phyloP scores from a whole-genome alignment of 208 protist genomes.

The Leishmania arabica region DNA sequence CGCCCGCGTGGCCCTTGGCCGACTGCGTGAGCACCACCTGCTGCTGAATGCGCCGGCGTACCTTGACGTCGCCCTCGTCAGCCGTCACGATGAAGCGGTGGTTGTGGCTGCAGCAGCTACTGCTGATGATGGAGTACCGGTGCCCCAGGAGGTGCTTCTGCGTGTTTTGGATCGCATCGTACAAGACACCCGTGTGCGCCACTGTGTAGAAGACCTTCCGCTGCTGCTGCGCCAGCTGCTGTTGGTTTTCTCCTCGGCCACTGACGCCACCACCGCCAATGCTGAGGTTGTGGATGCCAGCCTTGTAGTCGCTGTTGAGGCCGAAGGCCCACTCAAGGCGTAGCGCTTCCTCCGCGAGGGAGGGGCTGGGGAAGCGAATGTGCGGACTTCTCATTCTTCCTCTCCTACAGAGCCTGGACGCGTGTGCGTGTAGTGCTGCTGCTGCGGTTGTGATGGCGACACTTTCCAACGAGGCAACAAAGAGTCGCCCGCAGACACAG shows the following conservation, averaged over 20 bases:
- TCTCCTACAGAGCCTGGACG: neutral
- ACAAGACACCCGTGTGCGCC: constrained; percentile 92
- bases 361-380: constrained; percentile 28
- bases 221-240: constrained; percentile 32
- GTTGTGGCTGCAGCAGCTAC: constrained; percentile 77
- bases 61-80: constrained; percentile 73
- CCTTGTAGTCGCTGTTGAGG: constrained; percentile 89
- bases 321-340: constrained; percentile 91
- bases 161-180: constrained; percentile 85
- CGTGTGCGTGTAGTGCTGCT: neutral
- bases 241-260: neutral
- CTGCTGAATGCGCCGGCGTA: constrained; percentile 25
- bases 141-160: constrained; percentile 94
- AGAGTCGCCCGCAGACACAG: neutral
- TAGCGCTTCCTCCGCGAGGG: constrained; percentile 61
- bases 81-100: constrained; percentile 92
- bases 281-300: constrained; percentile 89
- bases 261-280: neutral
- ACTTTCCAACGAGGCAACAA: neutral
- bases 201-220: constrained; percentile 91
- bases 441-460: neutral
- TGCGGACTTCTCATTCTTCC: constrained; percentile 24
- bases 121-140: constrained; percentile 76
- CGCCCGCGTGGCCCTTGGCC: constrained; percentile 19
- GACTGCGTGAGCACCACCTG: constrained; percentile 22